phyloP scores from a whole-genome alignment of 2,329 filamentous ascomycete species.

The Fusarium keratoplasticum region DNA sequence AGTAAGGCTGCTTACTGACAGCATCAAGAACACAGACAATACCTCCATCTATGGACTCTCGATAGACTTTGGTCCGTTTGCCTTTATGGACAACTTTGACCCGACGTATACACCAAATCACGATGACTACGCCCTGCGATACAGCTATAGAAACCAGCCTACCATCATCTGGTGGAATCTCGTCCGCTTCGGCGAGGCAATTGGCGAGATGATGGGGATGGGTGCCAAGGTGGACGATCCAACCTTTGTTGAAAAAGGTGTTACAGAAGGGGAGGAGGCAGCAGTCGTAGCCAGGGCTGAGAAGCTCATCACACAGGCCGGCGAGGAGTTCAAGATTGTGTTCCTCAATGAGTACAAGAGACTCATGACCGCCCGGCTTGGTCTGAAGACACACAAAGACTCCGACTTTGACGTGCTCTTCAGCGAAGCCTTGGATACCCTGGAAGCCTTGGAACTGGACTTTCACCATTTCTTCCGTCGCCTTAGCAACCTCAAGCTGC shows the following conservation, averaged over 20 bases:
- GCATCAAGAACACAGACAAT: constrained; percentile 85
- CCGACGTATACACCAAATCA: constrained; percentile 96
- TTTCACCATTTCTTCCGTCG: constrained; percentile 95
- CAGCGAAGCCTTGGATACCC: constrained; percentile 82
- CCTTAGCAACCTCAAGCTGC: constrained; percentile 72
- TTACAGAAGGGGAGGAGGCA: constrained; percentile 70
- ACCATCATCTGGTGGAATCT: constrained; percentile 99
- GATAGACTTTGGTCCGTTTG: constrained; percentile 96
- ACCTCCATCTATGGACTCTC: constrained; percentile 90
- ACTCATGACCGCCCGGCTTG: constrained; percentile 83
- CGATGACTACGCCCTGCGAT: constrained; percentile 88
- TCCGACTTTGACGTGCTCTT: constrained; percentile 85
- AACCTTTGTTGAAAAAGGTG: constrained; percentile 78
- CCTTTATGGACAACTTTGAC: constrained; percentile 97
- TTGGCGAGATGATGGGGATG: constrained; percentile 89
- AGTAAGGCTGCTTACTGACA: constrained; percentile 41
- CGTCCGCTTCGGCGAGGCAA: constrained; percentile 86
- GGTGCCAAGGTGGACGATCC: constrained; percentile 78
- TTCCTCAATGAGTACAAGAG: constrained; percentile 92
- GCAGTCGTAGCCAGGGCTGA: constrained; percentile 84
- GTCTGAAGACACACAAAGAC: constrained; percentile 76
- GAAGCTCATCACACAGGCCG: constrained; percentile 80
- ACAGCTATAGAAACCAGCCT: constrained; percentile 93
- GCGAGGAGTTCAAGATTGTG: constrained; percentile 88
- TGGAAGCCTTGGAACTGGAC: constrained; percentile 87